A percentile compares a stretch with the other conserved stretches of the same genome.
These are phyloP conservation scores for Stachybotrys elegans DNA, from an alignment of 2,329 filamentous ascomycete species.

Conservation along the genomic window DNA sequence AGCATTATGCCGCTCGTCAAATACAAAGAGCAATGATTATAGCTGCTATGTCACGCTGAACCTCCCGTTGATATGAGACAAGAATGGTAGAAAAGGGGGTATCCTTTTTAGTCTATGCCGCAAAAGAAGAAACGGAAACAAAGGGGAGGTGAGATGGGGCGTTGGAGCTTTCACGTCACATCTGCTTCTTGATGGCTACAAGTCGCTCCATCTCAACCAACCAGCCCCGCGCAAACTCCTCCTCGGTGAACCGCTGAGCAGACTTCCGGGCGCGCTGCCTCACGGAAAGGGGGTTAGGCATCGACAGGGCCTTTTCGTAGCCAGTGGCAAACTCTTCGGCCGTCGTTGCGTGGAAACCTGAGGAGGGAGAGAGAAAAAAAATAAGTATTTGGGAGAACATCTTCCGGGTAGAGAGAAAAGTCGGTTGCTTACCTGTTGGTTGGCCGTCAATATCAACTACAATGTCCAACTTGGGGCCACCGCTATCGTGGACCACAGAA, in stretches of 20 bases:
- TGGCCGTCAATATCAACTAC: conserved; percentile 74
- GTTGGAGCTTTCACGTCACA: background rate
- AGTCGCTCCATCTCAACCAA: conserved; percentile 67
- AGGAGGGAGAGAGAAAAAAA: conserved; percentile 1
- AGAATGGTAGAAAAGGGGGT: conserved; percentile 22
- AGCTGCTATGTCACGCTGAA: background rate
- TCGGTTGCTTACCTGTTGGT: conserved; percentile 60
- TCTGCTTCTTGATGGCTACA: conserved; percentile 40
- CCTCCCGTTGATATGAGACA: background rate
- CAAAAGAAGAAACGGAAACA: conserved; percentile 11
- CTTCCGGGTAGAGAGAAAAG: too few relatives aligned
- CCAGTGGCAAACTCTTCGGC: conserved; percentile 72
- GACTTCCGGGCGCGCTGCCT: conserved; percentile 71
- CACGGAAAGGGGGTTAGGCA: conserved; percentile 70
- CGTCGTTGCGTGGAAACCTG: conserved; percentile 81
- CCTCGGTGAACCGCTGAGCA: conserved; percentile 80
- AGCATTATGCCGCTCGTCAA: too few relatives aligned
- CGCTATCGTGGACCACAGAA: conserved; percentile 86
- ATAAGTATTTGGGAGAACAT: too few relatives aligned
- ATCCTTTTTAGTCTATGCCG: conserved; percentile 29
- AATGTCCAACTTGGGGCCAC: conserved; percentile 90
- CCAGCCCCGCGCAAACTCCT: conserved; percentile 80
- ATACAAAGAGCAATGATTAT: too few relatives aligned
- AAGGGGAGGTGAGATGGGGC: too few relatives aligned
- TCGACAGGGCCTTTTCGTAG: conserved; percentile 70